Evolutionary conservation across 306 rosid species (phyloP), one percentile per base, ranked within the genome.

Genomic region (Vigna radiata): DNA sequence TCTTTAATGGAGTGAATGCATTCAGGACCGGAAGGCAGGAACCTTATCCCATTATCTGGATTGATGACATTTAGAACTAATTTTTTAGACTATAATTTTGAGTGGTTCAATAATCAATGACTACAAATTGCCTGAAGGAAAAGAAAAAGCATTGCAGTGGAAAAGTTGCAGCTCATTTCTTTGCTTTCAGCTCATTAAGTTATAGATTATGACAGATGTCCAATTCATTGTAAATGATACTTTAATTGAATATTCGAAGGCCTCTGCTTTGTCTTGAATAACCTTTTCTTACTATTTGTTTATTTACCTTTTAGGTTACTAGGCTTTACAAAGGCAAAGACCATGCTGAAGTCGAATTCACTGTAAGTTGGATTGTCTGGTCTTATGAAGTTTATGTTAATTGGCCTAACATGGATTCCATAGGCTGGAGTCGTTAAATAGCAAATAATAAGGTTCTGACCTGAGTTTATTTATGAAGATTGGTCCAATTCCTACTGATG

Each of bases 301-400:
- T 62, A 23, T 68, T 64, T 59, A 1, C 23, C n/a, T 70, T 85
- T 65, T 46, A 94, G 98, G 96, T 91, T 46, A 88, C 88, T 16
- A 89, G 93, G 79, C 86, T 94, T 66, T 94, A 82, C 94, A 90
- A 77, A 85, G 93, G 82, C 86, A 90, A 84, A 80, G 98, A 94
- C 25, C 93, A 90, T 80, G 98, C 96, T 36, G 98, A 94, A 84
- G 67, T 94, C 36, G 98, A 94, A 87, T 94, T 60, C 86, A 94
- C 97, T 19, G 97, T 94, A 79, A 87, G 96, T 88, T 13, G 44
- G 25, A 10, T 60, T 18, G n/a, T 75, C n/a, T 77, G 9, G 10
- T 41, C 14, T 44, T 21, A 70, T 19, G 63, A 44, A 8, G 19
- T 76, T 23, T 48, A 31, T 16, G 36, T 60, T 81, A 33, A 55